Conservation (phyloP, 139 green algal species). For the Picochlorum sp. region DNA sequence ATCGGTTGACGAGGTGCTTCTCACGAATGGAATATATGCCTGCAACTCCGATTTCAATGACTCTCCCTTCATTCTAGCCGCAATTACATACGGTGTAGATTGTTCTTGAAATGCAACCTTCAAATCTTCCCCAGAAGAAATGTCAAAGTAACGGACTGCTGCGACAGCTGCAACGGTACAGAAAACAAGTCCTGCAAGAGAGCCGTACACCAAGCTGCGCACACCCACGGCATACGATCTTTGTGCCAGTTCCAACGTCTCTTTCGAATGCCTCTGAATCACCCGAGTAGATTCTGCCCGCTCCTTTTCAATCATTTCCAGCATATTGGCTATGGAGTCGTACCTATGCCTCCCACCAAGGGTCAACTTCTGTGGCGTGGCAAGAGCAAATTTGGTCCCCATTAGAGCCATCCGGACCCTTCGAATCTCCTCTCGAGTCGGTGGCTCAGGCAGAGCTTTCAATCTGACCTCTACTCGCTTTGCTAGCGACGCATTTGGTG, state of each 20-base stretch:
- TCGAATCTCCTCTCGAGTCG: constrained; percentile 19
- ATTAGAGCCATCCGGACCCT: constrained; percentile 10
- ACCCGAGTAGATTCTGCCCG: neutral
- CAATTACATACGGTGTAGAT: neutral
- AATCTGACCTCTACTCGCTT: constrained; percentile 3
- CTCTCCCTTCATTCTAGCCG: neutral
- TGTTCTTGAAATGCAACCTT: neutral
- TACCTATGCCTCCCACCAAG: constrained; percentile 14
- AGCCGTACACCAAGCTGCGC: constrained; percentile 2
- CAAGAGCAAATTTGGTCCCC: constrained; percentile 17
- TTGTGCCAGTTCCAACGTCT: constrained; percentile 15
- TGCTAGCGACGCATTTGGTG: constrained; percentile 12
- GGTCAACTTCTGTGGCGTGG: constrained; percentile 22
- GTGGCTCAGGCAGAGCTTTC: constrained; percentile 14
- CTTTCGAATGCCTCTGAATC: constrained; percentile 5
- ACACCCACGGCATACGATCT: constrained; percentile 5
- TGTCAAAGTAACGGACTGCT: neutral
- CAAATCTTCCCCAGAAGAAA: neutral
- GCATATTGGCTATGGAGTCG: neutral
- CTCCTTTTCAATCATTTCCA: neutral
- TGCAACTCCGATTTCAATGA: neutral
- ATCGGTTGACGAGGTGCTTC: too few species aligned
- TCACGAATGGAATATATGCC: too few species aligned
- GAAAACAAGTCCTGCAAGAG: neutral
- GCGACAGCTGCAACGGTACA: neutral